These are phyloP conservation scores for Cercospora sesami DNA, from an alignment of 2,329 filamentous ascomycete species.

Conservation along the genomic window DNA sequence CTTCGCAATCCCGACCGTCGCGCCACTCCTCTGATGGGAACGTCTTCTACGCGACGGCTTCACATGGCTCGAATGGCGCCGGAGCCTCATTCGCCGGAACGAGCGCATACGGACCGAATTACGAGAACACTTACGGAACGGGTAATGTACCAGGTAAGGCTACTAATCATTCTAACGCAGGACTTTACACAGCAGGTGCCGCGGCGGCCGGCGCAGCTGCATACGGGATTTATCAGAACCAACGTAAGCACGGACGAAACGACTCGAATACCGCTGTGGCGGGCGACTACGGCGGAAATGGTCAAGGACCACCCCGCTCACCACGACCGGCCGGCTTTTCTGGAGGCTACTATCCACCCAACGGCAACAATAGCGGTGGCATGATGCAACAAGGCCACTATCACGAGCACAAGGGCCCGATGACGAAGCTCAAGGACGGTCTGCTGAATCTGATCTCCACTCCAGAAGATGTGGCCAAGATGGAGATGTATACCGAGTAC, in stretches of 20 bases:
- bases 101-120: conserved; percentile 12
- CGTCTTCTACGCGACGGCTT: conserved; percentile 22
- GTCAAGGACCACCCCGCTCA: conserved; percentile 27
- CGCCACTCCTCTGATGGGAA: conserved; percentile 26
- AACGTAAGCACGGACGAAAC: conserved; percentile 35
- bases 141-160: conserved; percentile 44
- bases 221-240: conserved; percentile 44
- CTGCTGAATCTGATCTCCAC: conserved; percentile 39
- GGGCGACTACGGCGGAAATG: conserved; percentile 25
- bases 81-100: conserved; percentile 14
- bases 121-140: conserved; percentile 18
- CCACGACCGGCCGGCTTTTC: conserved; percentile 16
- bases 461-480: conserved; percentile 62
- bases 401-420: conserved; percentile 58
- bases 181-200: conserved; percentile 50
- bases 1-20: conserved; percentile 10
- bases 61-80: conserved; percentile 8
- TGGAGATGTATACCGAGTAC: conserved; percentile 67
- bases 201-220: conserved; percentile 44
- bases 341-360: conserved; percentile 22
- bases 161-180: conserved; percentile 45
- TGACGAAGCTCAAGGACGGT: conserved; percentile 63
- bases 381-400: conserved; percentile 31
- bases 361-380: conserved; percentile 17
- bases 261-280: conserved; percentile 20